These are phyloP conservation scores for Cyclotella atomus DNA, from an alignment of 108 stramenopile species.

Conservation along the genomic window DNA sequence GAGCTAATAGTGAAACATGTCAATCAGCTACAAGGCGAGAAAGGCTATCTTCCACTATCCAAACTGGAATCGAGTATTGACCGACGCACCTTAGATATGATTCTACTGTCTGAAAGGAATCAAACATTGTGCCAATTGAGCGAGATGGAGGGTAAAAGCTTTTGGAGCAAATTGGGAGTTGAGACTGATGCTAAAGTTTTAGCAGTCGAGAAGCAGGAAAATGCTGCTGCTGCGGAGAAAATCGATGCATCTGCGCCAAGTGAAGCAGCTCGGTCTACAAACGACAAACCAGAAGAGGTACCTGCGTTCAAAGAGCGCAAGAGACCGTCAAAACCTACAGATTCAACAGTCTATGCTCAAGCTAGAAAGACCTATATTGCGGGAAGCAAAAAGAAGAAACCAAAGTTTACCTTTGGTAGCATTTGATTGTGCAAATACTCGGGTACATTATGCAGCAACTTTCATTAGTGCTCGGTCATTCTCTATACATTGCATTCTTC, in stretches of 20 bases:
- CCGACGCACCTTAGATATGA: not conserved
- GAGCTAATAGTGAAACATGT: not conserved
- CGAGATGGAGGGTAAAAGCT: not conserved
- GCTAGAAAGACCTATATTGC: slow-evolving; percentile 1
- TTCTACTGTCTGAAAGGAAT: not conserved
- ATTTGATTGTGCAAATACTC: too few relatives aligned
- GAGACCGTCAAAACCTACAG: not conserved
- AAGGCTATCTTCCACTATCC: not conserved
- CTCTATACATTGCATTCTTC: too few relatives aligned
- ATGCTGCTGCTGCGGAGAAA: not conserved
- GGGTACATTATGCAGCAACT: too few relatives aligned
- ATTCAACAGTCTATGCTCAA: not conserved
- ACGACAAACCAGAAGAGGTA: not conserved
- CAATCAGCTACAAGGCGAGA: not conserved
- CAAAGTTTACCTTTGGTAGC: slow-evolving; percentile 9
- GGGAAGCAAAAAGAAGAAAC: slow-evolving; percentile 6
- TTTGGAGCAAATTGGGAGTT: not conserved
- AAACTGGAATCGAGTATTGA: not conserved
- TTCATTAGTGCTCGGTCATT: too few relatives aligned
- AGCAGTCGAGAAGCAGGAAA: not conserved
- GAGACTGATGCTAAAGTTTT: not conserved
- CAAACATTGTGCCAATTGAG: not conserved
- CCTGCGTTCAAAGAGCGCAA: not conserved
- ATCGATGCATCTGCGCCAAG: not conserved
- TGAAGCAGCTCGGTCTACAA: not conserved